Conservation (phyloP, 139 green algal species). For the Edaphochlamys debaryana region DNA sequence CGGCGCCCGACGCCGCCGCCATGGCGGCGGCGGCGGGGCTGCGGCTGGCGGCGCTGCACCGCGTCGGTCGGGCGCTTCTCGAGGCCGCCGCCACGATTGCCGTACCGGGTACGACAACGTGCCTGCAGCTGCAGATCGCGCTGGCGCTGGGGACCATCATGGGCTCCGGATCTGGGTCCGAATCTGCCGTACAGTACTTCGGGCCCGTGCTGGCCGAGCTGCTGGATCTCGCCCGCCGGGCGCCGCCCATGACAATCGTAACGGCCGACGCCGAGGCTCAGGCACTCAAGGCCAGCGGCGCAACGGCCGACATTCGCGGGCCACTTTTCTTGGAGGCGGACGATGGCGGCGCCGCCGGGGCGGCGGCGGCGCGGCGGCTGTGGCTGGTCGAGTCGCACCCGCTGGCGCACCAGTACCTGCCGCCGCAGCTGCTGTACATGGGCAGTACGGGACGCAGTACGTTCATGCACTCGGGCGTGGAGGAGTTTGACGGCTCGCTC, state of each 20-base stretch:
- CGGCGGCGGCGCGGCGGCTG: constrained; percentile 7
- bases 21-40: constrained; percentile 3
- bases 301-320: constrained; percentile 28
- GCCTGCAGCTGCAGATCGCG: constrained; percentile 36
- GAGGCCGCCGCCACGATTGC: constrained; percentile 31
- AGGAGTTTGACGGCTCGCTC: neutral
- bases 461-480: neutral
- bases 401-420: constrained; percentile 28
- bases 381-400: constrained; percentile 42
- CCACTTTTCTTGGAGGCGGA: constrained; percentile 23
- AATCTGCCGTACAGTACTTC: neutral
- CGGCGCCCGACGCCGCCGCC: neutral
- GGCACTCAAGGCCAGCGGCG: constrained; percentile 16
- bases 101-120: constrained; percentile 34
- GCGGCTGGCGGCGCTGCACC: constrained; percentile 39
- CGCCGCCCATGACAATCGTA: constrained; percentile 41
- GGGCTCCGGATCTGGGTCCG: neutral
- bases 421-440: constrained; percentile 28
- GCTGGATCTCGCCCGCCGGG: constrained; percentile 26
- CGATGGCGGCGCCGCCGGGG: neutral
- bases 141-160: constrained; percentile 32
- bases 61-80: constrained; percentile 20
- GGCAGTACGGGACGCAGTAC: neutral
- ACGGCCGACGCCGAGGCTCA: constrained; percentile 18
- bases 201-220: constrained; percentile 15